Evolutionary conservation across 345 rosid genomes (phyloP), one percentile per base, ranked within the genome.

Genomic region (Pelargonium nanum): DNA sequence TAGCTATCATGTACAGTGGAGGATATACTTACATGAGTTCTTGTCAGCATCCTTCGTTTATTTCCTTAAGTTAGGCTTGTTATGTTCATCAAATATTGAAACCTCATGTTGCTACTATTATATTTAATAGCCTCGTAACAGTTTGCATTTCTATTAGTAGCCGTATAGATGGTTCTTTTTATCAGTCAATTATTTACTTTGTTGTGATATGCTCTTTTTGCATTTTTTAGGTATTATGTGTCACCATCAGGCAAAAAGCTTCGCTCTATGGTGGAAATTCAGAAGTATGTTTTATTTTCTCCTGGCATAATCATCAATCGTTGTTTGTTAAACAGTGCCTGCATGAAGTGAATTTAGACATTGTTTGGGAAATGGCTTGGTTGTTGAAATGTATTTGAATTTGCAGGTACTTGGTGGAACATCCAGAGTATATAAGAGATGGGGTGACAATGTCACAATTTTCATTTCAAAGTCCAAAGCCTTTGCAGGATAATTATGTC

Each of bases 171-270:
- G 40, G 40, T 30, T 30, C 40, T 30, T 30, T 28, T 30, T 30
- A 30, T 30, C 10, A 30, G 40, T 30, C 40, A 30, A 5, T 30
- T 12, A 30, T 30, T 6, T 30, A 30, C 40, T 30, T 30, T 0
- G 4, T 12, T 30, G 26, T 65, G 21, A 57, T 32, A 48, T 28
- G 4, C 34, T 60, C 24, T 54, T 53, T 44, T 48, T 25, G 19
- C 19, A 26, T 9, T 67, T 59, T 75, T 78, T 81, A 91, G 98
- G 63, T 92, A 92, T 74, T 89, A 92, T 44, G 81, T 68, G 65
- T 74, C 98, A 59, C 96, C 98, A 0, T 75, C 93, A 19, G 98
- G 96, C 62, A 89, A 92, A 84, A 86, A 78, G 71, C 83, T 92
- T 62, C 95, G 95, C 52, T 89, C 98, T 19, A 79, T 65, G 79